A percentile compares a stretch with the other conserved stretches of the same genome.
Conservation (phyloP, 768 basidiomycete species). For the Nidula microcarpa region DNA sequence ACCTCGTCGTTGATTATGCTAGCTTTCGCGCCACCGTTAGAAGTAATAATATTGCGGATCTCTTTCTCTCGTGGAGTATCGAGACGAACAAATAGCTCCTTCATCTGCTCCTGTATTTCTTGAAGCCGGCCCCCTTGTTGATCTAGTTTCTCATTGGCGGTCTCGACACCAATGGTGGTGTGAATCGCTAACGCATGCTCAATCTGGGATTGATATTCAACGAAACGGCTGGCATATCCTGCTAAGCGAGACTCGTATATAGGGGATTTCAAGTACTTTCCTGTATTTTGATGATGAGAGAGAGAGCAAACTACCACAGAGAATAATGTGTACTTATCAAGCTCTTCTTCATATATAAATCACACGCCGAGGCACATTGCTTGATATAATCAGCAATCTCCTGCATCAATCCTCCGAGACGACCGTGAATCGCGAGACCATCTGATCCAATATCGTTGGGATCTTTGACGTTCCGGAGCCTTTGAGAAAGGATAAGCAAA, state of each 20-base stretch:
- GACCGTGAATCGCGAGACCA: conserved; percentile 22
- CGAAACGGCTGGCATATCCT: conserved; percentile 22
- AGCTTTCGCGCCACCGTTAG: conserved; percentile 25
- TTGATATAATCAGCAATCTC: conserved; percentile 36
- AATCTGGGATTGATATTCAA: conserved; percentile 22
- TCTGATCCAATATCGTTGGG: conserved; percentile 22
- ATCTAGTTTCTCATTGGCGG: conserved; percentile 21
- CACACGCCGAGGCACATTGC: conserved; percentile 39
- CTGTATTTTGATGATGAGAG: conserved; percentile 1
- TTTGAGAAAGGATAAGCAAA: conserved; percentile 3
- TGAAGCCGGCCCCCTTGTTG: conserved; percentile 10
- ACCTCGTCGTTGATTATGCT: conserved; percentile 24
- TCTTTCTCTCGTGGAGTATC: conserved; percentile 30
- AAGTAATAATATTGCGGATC: conserved; percentile 23
- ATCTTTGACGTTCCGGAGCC: conserved; percentile 23
- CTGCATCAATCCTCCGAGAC: conserved; percentile 23
- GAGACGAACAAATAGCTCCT: conserved; percentile 23
- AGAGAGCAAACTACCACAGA: background rate
- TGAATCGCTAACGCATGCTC: conserved; percentile 24
- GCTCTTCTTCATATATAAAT: conserved; percentile 40
- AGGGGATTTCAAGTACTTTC: conserved; percentile 22
- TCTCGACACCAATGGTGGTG: conserved; percentile 24
- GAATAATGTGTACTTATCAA: background rate
- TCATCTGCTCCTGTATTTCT: conserved; percentile 17
- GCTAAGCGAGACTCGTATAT: conserved; percentile 30